Evolutionary conservation across 1,139 yeast species (phyloP).

Genomic region (Debaryomyces udenii): DNA sequence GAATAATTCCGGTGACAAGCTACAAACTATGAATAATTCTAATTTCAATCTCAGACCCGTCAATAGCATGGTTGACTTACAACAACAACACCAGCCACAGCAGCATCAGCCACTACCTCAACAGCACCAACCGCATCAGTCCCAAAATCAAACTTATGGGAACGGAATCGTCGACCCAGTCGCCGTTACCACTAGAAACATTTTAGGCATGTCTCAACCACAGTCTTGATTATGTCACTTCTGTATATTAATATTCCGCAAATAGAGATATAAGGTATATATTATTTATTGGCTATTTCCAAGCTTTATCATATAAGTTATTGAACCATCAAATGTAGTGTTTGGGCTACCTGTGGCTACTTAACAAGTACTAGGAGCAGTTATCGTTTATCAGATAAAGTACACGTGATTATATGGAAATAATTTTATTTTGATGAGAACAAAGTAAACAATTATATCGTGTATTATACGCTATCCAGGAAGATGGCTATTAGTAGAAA

Average conservation of each 20-base stretch:
- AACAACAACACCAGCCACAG: conserved; percentile 18
- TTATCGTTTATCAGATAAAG: no score
- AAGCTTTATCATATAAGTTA: no score
- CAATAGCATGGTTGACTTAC: conserved; percentile 41
- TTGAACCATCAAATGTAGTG: no score
- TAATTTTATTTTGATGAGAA: no score
- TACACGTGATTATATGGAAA: conserved; percentile 2
- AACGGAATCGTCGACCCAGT: conserved; percentile 9
- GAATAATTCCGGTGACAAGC: conserved; percentile 10
- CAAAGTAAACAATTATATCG: no score
- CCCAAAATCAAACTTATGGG: conserved; percentile 3
- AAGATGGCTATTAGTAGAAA: conserved; percentile 17
- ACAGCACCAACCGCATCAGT: background rate
- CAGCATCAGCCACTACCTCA: conserved; percentile 4
- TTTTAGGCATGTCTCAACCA: conserved; percentile 6
- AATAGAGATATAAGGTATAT: background rate
- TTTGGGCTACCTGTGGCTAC: no score
- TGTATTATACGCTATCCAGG: background rate
- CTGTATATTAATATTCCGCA: conserved; percentile 2
- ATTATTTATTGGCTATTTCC: no score
- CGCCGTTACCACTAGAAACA: conserved; percentile 7
- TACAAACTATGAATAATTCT: conserved; percentile 9
- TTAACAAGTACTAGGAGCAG: no score
- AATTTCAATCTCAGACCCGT: conserved; percentile 31
- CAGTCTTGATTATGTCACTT: conserved; percentile 1